These are phyloP conservation scores for Sanguinoderma infundibulare DNA, from an alignment of 1,284 basidiomycete species.

Conservation along the genomic window DNA sequence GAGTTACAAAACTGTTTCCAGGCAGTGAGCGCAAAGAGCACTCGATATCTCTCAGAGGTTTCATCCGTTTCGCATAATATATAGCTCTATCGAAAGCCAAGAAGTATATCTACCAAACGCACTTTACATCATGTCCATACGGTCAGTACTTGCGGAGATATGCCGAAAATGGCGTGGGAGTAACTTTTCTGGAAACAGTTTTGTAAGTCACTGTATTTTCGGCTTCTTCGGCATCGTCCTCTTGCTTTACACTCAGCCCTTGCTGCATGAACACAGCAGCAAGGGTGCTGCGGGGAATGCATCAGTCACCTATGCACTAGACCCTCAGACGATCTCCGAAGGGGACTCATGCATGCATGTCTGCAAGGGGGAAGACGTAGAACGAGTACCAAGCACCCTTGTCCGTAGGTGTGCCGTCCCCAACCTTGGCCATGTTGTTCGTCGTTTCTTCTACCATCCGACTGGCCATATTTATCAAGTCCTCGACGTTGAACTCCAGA, in stretches of 20 bases:
- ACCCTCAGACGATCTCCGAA: not conserved
- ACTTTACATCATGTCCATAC: no score
- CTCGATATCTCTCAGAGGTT: no score
- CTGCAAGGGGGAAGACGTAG: constrained; percentile 23
- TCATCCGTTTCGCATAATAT: no score
- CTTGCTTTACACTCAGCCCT: constrained; percentile 20
- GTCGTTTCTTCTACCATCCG: constrained; percentile 26
- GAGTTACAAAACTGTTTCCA: no score
- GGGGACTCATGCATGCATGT: constrained; percentile 22
- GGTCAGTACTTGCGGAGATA: no score
- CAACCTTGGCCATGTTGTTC: constrained; percentile 18
- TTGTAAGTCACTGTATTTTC: constrained; percentile 22
- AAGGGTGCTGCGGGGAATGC: constrained; percentile 16
- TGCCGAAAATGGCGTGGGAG: no score
- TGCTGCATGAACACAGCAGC: constrained; percentile 23
- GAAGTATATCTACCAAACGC: no score
- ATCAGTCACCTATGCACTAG: not conserved
- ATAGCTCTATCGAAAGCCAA: no score
- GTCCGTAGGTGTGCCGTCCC: constrained; percentile 16
- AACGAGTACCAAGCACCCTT: constrained; percentile 28
- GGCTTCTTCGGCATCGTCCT: constrained; percentile 15
- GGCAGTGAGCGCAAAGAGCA: no score
- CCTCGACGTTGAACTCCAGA: constrained; percentile 18
- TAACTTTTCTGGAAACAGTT: constrained; percentile 22
- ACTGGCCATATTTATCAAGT: constrained; percentile 23